Evolutionary conservation across 345 rosid species (phyloP).

Genomic region (Alliaria petiolata): DNA sequence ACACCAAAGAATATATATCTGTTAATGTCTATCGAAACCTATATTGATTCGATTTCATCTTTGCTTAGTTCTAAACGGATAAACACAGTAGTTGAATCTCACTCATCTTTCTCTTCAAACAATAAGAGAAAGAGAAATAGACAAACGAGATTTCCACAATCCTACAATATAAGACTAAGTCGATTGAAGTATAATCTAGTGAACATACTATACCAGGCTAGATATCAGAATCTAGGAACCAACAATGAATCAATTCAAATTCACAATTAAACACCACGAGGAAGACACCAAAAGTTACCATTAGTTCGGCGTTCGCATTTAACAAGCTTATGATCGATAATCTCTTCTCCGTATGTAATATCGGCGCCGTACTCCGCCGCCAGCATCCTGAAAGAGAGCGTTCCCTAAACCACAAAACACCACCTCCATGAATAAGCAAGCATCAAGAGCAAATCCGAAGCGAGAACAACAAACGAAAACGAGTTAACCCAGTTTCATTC

Average conservation of each 20-base stretch:
- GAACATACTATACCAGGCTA: background rate
- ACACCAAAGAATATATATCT: too few relatives aligned
- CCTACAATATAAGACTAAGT: background rate
- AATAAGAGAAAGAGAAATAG: background rate
- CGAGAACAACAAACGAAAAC: background rate
- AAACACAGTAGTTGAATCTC: background rate
- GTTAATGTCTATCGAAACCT: background rate
- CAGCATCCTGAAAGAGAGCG: constrained; percentile 67
- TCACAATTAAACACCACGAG: background rate
- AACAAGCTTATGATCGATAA: constrained; percentile 73
- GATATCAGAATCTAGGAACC: too few relatives aligned
- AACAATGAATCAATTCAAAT: background rate
- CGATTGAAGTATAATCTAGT: background rate
- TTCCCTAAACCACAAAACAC: constrained; percentile 50
- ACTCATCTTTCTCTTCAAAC: background rate
- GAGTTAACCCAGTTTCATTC: background rate
- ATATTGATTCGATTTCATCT: background rate
- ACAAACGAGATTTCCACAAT: background rate
- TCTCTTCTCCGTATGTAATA: constrained; percentile 86
- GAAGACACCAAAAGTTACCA: constrained; percentile 34
- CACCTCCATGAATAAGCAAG: background rate
- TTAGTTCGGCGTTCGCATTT: constrained; percentile 71
- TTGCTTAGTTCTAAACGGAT: background rate
- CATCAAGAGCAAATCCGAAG: background rate
- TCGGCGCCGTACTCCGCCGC: constrained; percentile 91